A percentile compares a stretch with the other conserved stretches of the same genome.
These are phyloP conservation scores for Inonotus hispidus DNA, from an alignment of 1,284 basidiomycete species.

Conservation along the genomic window DNA sequence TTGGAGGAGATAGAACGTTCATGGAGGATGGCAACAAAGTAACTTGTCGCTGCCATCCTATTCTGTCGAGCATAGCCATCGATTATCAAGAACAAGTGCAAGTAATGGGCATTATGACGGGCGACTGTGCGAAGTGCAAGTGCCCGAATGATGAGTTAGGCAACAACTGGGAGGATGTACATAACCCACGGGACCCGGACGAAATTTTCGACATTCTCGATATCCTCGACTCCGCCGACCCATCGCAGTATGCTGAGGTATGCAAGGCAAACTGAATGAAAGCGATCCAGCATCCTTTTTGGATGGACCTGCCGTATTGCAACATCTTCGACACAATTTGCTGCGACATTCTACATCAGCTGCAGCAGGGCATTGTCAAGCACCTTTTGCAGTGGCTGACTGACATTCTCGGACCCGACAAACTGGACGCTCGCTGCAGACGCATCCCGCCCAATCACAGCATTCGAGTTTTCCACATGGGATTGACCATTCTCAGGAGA, in stretches of 20 bases:
- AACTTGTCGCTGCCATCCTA: slow-evolving; percentile 19
- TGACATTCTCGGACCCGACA: slow-evolving; percentile 15
- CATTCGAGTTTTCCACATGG: slow-evolving; percentile 25
- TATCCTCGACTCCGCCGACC: not conserved
- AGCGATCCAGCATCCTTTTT: slow-evolving; percentile 20
- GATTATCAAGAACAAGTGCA: slow-evolving; percentile 27
- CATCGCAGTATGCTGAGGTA: not conserved
- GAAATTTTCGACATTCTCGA: not conserved
- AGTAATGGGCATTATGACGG: slow-evolving; percentile 13
- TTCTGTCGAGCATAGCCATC: slow-evolving; percentile 23
- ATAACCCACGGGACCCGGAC: slow-evolving; percentile 9
- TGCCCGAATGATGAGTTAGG: not conserved
- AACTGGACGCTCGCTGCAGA: slow-evolving; percentile 23
- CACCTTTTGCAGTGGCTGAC: slow-evolving; percentile 26
- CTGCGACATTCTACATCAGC: slow-evolving; percentile 30
- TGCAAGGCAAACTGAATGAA: not conserved
- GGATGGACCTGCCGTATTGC: slow-evolving; percentile 20
- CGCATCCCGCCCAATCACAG: slow-evolving; percentile 21
- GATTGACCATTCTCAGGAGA: slow-evolving; percentile 23
- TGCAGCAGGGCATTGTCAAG: slow-evolving; percentile 29
- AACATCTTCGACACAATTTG: slow-evolving; percentile 25
- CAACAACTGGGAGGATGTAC: too few species aligned
- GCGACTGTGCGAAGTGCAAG: slow-evolving; percentile 15
- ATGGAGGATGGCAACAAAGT: slow-evolving; percentile 21
- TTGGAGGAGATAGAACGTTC: slow-evolving; percentile 19